Evolutionary conservation across 257 asterid genomes (phyloP).

Genomic region (Solanum infundibuliforme): DNA sequence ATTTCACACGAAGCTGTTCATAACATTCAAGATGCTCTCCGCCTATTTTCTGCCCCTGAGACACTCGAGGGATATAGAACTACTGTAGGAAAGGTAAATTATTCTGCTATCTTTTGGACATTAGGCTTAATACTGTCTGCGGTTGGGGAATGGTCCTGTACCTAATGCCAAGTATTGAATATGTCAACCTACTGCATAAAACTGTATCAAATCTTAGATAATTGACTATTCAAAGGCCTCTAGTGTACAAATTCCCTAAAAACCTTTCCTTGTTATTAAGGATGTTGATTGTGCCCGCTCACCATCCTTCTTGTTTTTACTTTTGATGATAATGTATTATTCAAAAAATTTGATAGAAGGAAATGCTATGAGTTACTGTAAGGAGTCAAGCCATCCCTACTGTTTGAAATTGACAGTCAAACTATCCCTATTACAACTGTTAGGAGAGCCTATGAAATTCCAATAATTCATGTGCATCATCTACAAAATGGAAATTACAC

Average conservation of each 20-base stretch:
- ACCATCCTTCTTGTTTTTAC: neutral
- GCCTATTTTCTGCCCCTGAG: conserved; percentile 65
- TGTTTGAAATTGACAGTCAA: neutral
- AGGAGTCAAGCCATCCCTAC: neutral
- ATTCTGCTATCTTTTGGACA: neutral
- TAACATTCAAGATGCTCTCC: conserved; percentile 74
- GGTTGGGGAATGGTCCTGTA: neutral
- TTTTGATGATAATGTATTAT: neutral
- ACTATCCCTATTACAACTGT: neutral
- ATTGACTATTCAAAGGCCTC: neutral
- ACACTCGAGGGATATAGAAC: conserved; percentile 76
- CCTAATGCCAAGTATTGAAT: neutral
- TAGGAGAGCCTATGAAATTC: neutral
- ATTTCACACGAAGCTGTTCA: conserved; percentile 59
- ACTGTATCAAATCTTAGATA: neutral
- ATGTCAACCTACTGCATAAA: neutral
- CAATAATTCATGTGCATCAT: neutral
- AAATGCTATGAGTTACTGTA: neutral
- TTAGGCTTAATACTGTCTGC: neutral
- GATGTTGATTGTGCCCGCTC: neutral
- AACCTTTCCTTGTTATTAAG: neutral
- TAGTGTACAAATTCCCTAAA: neutral
- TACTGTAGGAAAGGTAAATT: conserved; percentile 51
- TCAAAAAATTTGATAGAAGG: neutral
- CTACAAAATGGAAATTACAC: neutral